Evolutionary conservation across 192 early-diverging fungal species (phyloP), one percentile per base, ranked within the genome.

Genomic region (Umbelopsis sp.): DNA sequence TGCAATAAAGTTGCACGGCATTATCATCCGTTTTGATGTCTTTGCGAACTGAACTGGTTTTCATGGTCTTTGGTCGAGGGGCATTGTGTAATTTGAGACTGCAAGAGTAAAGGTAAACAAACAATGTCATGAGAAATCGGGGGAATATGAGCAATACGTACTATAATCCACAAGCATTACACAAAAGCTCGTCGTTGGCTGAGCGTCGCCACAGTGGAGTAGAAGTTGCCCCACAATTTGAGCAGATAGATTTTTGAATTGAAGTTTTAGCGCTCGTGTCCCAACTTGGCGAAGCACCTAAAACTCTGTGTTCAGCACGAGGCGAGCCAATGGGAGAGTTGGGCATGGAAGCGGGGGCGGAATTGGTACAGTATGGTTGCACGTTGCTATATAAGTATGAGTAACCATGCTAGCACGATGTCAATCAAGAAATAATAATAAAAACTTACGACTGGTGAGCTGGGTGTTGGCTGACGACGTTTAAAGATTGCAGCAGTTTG

Each of bases 91-190:
- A 84, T 75, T 96, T 97, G 73, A 80, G 47, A 33, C 81, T 82
- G 67, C 1, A 18, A 11, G 35, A 27, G 27, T n/a, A 7, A 16
- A 70, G 22, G 37, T 20, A 44, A 41, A 66, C 30, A 49, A 30
- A 73, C 25, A 46, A 44, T 23, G 35, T 27, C 10, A 41, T 30
- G 27, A 30, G 27, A 46, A 46, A 18, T 12, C 27, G 9, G 16
- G 5, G 22, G 47, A 69, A 35, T n/a, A 53, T 10, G 22, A 67
- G 27, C 33, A 44, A 37, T 30, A 73, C 78, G 74, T 87, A 95
- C 84, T 95, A 99, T 44, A 99, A 81, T 2, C 97, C 97, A 71
- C 97, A 99, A 5, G 97, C 97, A 73, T 99, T 99, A 80, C 97
- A 99, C 20, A 99, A 82, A 12, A 93, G 79, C 64, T 93, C 86